Evolutionary conservation across 768 basidiomycete species (phyloP), one percentile per base, ranked within the genome.

Genomic region (Candolleomyces aberdarensis): DNA sequence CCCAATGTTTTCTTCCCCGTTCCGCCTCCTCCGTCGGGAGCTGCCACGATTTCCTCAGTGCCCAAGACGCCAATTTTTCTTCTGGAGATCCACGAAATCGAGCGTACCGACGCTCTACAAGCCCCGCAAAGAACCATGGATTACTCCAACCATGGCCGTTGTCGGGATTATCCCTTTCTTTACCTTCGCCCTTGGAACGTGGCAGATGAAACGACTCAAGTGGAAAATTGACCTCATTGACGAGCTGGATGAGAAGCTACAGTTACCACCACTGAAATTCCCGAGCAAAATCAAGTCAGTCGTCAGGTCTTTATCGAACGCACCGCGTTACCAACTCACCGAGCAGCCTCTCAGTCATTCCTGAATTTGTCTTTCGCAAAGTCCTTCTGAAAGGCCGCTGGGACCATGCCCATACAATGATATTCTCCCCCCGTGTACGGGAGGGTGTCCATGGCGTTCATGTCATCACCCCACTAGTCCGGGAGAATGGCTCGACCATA

Each of bases 171-270:
- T 97, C 58, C 97, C 97, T 0, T 76, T 98, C 62, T 87, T 97
- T 70, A 94, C 94, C 0, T 94, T 95, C 65, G 89, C 82, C 15
- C 78, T 99, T 62, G 96, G 97, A 17, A 84, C 86, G 19, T 98
- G 96, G 96, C 97, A 99, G 75, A 78, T 99, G 36, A 84, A 92
- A 66, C 85, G 97, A 52, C 82, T 98, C 32, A 85, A 92, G 71
- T 99, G 97, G 97, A 99, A 99, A 75, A 79, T 96, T 49, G 84
- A 85, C 56, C 80, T 99, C 55, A 98, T 98, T 63, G 92, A 97
- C 65, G 92, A 98, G 68, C 80, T 98, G 40, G 91, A 97, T 71
- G 87, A 92, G 73, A 96, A 97, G 74, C 76, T 98, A 40, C 82
- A 89, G 63, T 80, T 89, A 15, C 85, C 84, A 36, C 89, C 96